Conservation (phyloP, 768 basidiomycete genomes). For the Mycena leptocephala region DNA sequence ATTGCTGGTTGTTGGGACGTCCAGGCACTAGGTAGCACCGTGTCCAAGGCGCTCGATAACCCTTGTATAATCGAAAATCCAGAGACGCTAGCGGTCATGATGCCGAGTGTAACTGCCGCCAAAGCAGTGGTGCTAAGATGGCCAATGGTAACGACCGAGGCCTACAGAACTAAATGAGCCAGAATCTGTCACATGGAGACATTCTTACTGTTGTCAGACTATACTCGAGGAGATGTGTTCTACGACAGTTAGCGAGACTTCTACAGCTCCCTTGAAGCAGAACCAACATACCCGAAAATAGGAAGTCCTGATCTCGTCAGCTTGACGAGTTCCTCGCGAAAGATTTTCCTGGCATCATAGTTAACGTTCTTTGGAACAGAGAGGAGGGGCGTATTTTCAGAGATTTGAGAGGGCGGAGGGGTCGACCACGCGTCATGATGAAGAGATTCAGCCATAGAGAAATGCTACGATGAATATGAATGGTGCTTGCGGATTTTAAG, state of each 20-base stretch:
- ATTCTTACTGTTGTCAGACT: background rate
- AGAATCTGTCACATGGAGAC: background rate
- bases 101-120: background rate
- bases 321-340: background rate
- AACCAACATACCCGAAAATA: background rate
- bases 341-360: background rate
- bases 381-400: background rate
- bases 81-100: conserved; percentile 40
- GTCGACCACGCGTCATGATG: background rate
- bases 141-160: background rate
- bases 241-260: background rate
- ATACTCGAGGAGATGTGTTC: background rate
- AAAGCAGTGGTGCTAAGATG: background rate
- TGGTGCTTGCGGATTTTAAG: too few relatives aligned
- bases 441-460: background rate
- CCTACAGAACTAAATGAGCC: background rate
- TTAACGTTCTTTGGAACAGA: background rate
- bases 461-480: too few relatives aligned
- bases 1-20: conserved; percentile 75
- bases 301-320: background rate
- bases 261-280: too few relatives aligned
- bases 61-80: conserved; percentile 72
- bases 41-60: conserved; percentile 77
- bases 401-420: background rate
- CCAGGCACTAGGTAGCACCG: conserved; percentile 83